A percentile compares a stretch with the other conserved stretches of the same genome.
Conservation (phyloP, 257 asterid species). For the Cordia subcordata region DNA sequence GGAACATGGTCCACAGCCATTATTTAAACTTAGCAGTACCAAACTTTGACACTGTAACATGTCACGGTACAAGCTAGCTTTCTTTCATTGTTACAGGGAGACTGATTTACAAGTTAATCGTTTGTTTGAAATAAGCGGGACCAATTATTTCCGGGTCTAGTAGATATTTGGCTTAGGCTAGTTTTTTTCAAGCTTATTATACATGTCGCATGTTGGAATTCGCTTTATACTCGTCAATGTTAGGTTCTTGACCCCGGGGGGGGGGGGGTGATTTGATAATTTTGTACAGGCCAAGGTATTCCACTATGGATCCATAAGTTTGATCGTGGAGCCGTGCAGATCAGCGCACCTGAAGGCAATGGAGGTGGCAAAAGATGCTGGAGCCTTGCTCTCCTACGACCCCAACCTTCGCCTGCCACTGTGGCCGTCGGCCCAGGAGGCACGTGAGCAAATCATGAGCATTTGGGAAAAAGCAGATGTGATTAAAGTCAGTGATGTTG, state of each 20-base stretch:
- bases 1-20: too few species aligned
- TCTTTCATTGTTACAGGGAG: too few species aligned
- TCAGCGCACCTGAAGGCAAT: conserved; percentile 93
- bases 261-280: not conserved
- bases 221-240: too few species aligned
- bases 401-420: conserved; percentile 84
- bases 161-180: not conserved
- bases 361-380: conserved; percentile 85
- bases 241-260: not conserved
- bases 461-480: conserved; percentile 84
- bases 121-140: too few species aligned
- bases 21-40: too few species aligned
- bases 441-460: conserved; percentile 81
- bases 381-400: conserved; percentile 89
- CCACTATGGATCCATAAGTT: conserved; percentile 90
- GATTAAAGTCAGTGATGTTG: conserved; percentile 89
- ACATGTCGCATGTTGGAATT: not conserved
- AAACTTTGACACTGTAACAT: too few species aligned
- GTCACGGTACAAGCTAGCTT: too few species aligned
- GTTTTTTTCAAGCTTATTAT: not conserved
- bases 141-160: too few species aligned
- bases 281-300: conserved; percentile 72
- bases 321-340: conserved; percentile 97
- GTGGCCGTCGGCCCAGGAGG: conserved; percentile 80
- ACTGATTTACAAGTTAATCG: too few species aligned